phyloP scores from a whole-genome alignment of 2,329 filamentous ascomycete species.

The Pyricularia sp. region DNA sequence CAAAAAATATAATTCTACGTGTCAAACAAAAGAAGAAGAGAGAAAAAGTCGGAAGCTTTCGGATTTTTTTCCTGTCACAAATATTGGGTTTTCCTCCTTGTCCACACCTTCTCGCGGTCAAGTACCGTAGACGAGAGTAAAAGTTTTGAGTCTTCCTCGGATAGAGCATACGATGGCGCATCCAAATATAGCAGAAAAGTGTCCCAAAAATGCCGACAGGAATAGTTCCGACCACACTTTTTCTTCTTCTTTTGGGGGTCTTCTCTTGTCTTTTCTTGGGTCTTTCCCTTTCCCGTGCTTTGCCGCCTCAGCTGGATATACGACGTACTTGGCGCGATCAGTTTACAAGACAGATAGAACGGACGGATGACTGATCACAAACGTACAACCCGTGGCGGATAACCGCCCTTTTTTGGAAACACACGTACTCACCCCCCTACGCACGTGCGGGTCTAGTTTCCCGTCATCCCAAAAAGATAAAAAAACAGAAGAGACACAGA shows the following conservation, averaged over 20 bases:
- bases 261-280: not conserved
- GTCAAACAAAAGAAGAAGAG: not conserved
- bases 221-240: too few relatives aligned
- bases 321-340: not conserved
- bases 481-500: not conserved
- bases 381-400: not conserved
- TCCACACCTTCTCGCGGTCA: too few relatives aligned
- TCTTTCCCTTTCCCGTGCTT: not conserved
- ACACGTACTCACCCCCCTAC: not conserved
- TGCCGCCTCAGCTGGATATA: not conserved
- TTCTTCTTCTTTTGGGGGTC: too few relatives aligned
- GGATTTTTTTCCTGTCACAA: too few relatives aligned
- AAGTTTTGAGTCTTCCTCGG: too few relatives aligned
- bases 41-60: not conserved
- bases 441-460: not conserved
- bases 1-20: not conserved
- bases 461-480: not conserved
- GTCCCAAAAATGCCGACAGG: too few relatives aligned
- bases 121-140: too few relatives aligned
- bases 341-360: not conserved
- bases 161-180: too few relatives aligned
- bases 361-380: not conserved
- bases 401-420: not conserved
- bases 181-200: too few relatives aligned
- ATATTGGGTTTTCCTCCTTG: too few relatives aligned